These are phyloP conservation scores for Cryptococcus depauperatus DNA, from an alignment of 1,284 basidiomycete genomes.

Conservation along the genomic window DNA sequence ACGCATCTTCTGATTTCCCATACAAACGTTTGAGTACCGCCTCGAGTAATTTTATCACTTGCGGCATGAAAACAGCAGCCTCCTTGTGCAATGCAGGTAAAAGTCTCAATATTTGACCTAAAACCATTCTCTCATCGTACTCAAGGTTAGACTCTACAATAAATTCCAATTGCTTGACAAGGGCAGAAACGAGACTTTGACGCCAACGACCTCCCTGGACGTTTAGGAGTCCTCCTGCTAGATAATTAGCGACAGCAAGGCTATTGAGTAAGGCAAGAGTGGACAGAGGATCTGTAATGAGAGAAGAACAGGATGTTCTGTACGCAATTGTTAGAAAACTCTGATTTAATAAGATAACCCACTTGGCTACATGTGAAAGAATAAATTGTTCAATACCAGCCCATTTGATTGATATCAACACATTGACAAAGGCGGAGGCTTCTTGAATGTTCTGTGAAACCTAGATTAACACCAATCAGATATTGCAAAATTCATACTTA, in stretches of 20 bases:
- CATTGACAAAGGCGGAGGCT: constrained; percentile 37
- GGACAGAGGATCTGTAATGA: constrained; percentile 28
- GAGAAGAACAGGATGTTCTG: constrained; percentile 24
- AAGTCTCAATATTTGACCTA: constrained; percentile 29
- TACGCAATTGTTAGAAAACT: neutral
- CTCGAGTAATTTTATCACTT: constrained; percentile 15
- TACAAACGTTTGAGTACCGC: neutral
- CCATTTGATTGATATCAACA: constrained; percentile 40
- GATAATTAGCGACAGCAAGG: constrained; percentile 35
- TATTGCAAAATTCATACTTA: constrained; percentile 21
- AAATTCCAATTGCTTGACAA: constrained; percentile 13
- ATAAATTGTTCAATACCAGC: constrained; percentile 44
- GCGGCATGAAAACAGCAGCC: constrained; percentile 16
- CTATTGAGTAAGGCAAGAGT: constrained; percentile 41
- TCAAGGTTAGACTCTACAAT: constrained; percentile 5
- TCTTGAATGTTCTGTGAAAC: constrained; percentile 19
- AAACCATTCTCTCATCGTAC: constrained; percentile 17
- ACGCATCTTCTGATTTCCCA: neutral
- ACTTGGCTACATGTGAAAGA: constrained; percentile 37
- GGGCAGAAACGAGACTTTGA: constrained; percentile 23
- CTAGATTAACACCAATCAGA: too few relatives aligned
- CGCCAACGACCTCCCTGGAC: constrained; percentile 45
- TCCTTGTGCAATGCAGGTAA: constrained; percentile 26
- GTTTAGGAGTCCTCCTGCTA: constrained; percentile 38
- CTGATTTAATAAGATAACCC: constrained; percentile 6